Conservation (phyloP, 1,284 basidiomycete species). For the Ustilago cynodontis region DNA sequence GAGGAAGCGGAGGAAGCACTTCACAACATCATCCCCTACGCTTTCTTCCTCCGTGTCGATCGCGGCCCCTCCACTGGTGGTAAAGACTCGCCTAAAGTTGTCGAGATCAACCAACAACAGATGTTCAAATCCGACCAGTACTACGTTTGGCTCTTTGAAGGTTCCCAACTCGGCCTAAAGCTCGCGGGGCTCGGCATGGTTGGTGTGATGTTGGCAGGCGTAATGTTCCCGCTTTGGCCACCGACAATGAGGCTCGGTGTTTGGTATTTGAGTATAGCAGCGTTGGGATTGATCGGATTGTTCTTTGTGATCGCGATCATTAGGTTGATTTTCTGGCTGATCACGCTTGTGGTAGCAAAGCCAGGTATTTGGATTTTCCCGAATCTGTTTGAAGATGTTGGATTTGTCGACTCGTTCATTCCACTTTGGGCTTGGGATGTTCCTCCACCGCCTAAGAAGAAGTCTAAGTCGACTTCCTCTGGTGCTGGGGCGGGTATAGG, state of each 20-base stretch:
- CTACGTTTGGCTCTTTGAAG: slow-evolving; percentile 97
- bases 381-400: slow-evolving; percentile 96
- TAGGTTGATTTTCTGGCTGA: slow-evolving; percentile 91
- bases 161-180: slow-evolving; percentile 91
- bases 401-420: slow-evolving; percentile 98
- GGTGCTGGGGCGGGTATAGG: background rate
- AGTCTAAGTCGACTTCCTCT: slow-evolving; percentile 71
- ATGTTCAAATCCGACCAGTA: slow-evolving; percentile 72
- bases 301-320: slow-evolving; percentile 94
- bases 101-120: slow-evolving; percentile 82
- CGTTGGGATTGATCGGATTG: slow-evolving; percentile 87
- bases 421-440: slow-evolving; percentile 98
- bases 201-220: slow-evolving; percentile 90
- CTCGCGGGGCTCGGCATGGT: slow-evolving; percentile 94
- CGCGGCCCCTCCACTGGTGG: slow-evolving; percentile 74
- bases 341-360: slow-evolving; percentile 85
- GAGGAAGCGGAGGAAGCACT: slow-evolving; percentile 81
- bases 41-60: slow-evolving; percentile 70
- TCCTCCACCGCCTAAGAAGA: slow-evolving; percentile 72
- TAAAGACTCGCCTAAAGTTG: slow-evolving; percentile 53
- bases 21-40: slow-evolving; percentile 79
- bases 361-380: slow-evolving; percentile 99
- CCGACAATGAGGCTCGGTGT: slow-evolving; percentile 91
- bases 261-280: slow-evolving; percentile 91
- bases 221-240: slow-evolving; percentile 99